Conservation (phyloP, 73 alveolate genomes). For the Uronychia binucleata region DNA sequence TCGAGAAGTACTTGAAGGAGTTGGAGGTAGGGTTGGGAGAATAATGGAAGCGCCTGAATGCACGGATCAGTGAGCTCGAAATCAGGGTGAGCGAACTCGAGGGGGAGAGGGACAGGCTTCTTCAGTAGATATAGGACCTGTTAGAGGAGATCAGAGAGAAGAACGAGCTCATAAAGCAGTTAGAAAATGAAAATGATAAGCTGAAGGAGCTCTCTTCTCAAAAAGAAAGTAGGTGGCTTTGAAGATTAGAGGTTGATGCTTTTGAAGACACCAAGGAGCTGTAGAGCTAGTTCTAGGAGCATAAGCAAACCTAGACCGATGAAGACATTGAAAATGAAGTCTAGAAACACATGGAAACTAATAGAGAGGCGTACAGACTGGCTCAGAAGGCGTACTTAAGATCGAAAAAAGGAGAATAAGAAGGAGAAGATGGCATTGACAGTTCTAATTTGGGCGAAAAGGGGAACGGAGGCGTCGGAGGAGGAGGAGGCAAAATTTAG, state of each 20-base stretch:
- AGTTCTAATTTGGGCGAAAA: not conserved
- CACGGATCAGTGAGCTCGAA: not conserved
- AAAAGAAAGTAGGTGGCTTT: not conserved
- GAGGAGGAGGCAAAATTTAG: not conserved
- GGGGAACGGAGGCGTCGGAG: not conserved
- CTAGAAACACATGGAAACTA: not conserved
- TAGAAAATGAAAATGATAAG: not conserved
- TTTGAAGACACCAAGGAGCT: not conserved
- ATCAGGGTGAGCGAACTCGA: not conserved
- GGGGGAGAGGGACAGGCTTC: not conserved
- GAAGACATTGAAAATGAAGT: not conserved
- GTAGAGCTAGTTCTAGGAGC: not conserved
- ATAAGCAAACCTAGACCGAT: not conserved
- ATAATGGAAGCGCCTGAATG: too few species aligned
- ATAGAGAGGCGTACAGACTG: not conserved
- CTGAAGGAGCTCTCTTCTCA: not conserved
- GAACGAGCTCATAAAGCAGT: not conserved
- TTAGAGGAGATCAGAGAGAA: not conserved
- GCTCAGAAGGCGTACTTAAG: not conserved
- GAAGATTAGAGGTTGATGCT: not conserved
- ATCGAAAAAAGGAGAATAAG: not conserved
- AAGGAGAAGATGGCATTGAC: not conserved
- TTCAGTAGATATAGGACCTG: not conserved
- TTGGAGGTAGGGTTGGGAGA: too few species aligned
- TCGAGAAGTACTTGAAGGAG: too few species aligned